A percentile compares a stretch with the other conserved stretches of the same genome.
These are phyloP conservation scores for Beta macrorhiza DNA, from an alignment of 179 eudicot genomes.

Conservation along the genomic window DNA sequence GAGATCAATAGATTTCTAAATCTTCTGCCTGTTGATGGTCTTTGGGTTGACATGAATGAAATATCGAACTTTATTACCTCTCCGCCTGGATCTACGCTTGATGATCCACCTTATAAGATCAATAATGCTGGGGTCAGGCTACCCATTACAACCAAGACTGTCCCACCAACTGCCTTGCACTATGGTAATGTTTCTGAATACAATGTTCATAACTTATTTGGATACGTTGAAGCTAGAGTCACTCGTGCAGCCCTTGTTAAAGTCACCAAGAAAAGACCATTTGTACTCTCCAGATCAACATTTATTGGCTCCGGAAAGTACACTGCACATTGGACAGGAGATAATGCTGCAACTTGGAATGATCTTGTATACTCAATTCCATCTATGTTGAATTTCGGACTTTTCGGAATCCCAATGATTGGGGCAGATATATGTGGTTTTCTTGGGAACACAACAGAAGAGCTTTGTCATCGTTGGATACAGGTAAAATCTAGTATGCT, in stretches of 20 bases:
- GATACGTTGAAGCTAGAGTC: conserved; percentile 35
- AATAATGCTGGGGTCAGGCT: conserved; percentile 32
- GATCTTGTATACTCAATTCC: conserved; percentile 47
- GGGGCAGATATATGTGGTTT: conserved; percentile 58
- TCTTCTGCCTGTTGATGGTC: conserved; percentile 43
- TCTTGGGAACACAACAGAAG: conserved; percentile 41
- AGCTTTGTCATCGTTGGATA: conserved; percentile 49
- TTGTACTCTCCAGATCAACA: conserved; percentile 39
- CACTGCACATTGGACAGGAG: conserved; percentile 58
- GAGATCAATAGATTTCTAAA: conserved; percentile 31
- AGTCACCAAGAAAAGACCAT: conserved; percentile 38
- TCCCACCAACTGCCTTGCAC: conserved; percentile 40
- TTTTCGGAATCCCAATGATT: conserved; percentile 52
- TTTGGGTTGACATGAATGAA: conserved; percentile 70
- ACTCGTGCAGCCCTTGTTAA: conserved; percentile 33
- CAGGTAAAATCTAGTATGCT: conserved; percentile 26
- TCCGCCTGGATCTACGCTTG: conserved; percentile 34
- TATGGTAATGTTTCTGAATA: conserved; percentile 38
- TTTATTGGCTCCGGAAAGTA: conserved; percentile 46
- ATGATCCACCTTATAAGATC: conserved; percentile 46
- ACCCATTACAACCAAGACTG: conserved; percentile 35
- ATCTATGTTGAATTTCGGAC: conserved; percentile 37
- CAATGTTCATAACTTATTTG: conserved; percentile 45
- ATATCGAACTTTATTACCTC: conserved; percentile 44
- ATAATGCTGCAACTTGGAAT: conserved; percentile 52